Evolutionary conservation across 257 asterid genomes (phyloP), one percentile per base, ranked within the genome.

Genomic region (Salvia miltiorrhiza): DNA sequence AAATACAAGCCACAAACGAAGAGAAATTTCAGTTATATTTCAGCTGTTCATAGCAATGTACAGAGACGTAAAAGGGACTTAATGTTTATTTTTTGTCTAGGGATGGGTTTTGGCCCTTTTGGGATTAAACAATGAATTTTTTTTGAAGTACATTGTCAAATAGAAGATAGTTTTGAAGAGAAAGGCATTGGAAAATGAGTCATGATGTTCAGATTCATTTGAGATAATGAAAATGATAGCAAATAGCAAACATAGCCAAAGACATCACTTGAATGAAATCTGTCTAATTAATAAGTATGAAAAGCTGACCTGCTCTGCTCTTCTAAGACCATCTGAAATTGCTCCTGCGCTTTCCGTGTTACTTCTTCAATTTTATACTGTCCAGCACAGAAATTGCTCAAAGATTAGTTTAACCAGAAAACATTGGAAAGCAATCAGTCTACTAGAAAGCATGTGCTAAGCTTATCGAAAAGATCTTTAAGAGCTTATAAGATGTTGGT

Each of bases 281-380:
- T 61, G 54, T 74, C 78, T 33, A 67, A 62, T 48, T 69, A 57
- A 78, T 55, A 39, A 43, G 78, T 45, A 60, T 55, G 52, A 45
- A 44, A 76, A 66, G 60, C 28, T 59, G 45, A 93, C 99, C 99
- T 87, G 96, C 93, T 89, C 78, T 87, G 99, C 83, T 91, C 96
- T 83, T 94, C 95, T 48, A 94, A 79, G 53, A 87, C 99, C 97
- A 91, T 89, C 73, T 94, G 99, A 77, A 94, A 83, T 79, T 94
- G 99, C 83, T 94, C 99, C 78, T 94, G 99, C 61, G 99, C 99
- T 84, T 84, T 87, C 70, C 96, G 90, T 61, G 97, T 94, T 79
- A 94, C 96, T 78, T 83, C 88, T 81, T 88, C 99, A 81, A 94
- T 82, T 79, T 87, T 94, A 71, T 91, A 85, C 99, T 94, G 97